phyloP scores from a whole-genome alignment of 2,329 filamentous ascomycete genomes.

The Colletotrichum filicis region DNA sequence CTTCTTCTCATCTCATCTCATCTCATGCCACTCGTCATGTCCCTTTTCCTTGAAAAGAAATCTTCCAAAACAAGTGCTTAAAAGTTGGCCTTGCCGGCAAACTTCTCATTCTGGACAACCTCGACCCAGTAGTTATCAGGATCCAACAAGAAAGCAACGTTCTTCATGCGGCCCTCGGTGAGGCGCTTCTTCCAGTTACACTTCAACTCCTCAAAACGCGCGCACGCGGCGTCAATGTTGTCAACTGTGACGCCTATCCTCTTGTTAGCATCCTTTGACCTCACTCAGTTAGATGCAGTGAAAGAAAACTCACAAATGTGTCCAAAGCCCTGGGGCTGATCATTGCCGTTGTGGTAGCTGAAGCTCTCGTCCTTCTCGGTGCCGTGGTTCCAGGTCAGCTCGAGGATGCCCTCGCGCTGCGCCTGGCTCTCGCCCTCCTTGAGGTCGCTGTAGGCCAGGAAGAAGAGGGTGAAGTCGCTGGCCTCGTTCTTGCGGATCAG shows the following conservation, averaged over 20 bases:
- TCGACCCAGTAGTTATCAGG: conserved; percentile 90
- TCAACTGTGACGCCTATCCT: conserved; percentile 79
- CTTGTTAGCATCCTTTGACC: neutral
- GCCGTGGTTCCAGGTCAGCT: conserved; percentile 87
- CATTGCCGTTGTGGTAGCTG: conserved; percentile 92
- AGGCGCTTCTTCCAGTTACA: conserved; percentile 96
- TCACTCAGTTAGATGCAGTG: no score
- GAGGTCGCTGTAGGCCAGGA: conserved; percentile 78
- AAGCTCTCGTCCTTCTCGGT: conserved; percentile 89
- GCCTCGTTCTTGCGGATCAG: conserved; percentile 79
- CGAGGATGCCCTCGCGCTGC: conserved; percentile 83
- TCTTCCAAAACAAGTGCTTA: conserved; percentile 43
- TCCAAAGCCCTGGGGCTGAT: conserved; percentile 91
- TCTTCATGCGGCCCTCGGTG: conserved; percentile 92
- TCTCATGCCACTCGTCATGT: neutral
- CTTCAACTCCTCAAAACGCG: conserved; percentile 83
- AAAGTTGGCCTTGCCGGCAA: conserved; percentile 65
- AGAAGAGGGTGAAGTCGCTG: conserved; percentile 89
- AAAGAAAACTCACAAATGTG: conserved; percentile 77
- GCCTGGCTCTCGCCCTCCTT: conserved; percentile 67
- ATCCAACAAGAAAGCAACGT: conserved; percentile 90
- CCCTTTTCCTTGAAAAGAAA: rapidly evolving
- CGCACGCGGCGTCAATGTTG: conserved; percentile 87
- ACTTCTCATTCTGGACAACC: conserved; percentile 81
- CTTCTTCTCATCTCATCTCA: no score